These are phyloP conservation scores for Alternaria metachromatica DNA, from an alignment of 2,329 filamentous ascomycete genomes.

Conservation along the genomic window DNA sequence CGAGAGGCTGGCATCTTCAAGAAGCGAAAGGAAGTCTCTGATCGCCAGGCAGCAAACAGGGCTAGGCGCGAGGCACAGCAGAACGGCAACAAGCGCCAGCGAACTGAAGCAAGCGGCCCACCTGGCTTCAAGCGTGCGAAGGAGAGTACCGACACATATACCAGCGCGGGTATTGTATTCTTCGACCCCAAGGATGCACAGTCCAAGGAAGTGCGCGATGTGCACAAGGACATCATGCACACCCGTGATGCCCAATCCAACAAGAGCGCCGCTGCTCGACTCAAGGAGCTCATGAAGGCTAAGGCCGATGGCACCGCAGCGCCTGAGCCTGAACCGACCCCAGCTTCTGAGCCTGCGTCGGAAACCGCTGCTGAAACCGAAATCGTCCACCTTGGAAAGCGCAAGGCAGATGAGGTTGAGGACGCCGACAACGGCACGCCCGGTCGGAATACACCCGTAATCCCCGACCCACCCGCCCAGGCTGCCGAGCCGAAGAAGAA, in stretches of 20 bases:
- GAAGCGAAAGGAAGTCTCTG: slow-evolving; percentile 83
- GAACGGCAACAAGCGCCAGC: slow-evolving; percentile 34
- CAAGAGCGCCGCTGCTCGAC: slow-evolving; percentile 88
- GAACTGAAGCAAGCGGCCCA: slow-evolving; percentile 40
- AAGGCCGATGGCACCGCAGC: slow-evolving; percentile 40
- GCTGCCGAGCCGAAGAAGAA: slow-evolving; percentile 46
- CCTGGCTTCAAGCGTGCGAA: slow-evolving; percentile 44
- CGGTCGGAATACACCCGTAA: slow-evolving; percentile 63
- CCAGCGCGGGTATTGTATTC: slow-evolving; percentile 43
- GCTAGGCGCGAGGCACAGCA: slow-evolving; percentile 58
- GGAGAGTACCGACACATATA: slow-evolving; percentile 45
- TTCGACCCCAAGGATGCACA: slow-evolving; percentile 48
- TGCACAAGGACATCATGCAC: slow-evolving; percentile 89
- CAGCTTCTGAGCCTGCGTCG: slow-evolving; percentile 9
- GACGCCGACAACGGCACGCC: slow-evolving; percentile 66
- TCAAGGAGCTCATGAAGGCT: slow-evolving; percentile 74
- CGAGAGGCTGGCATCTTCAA: slow-evolving; percentile 95
- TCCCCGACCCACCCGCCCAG: slow-evolving; percentile 54
- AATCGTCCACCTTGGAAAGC: slow-evolving; percentile 68
- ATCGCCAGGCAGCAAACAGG: slow-evolving; percentile 78
- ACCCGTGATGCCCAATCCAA: slow-evolving; percentile 79
- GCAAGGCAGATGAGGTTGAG: slow-evolving; percentile 76
- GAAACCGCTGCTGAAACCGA: slow-evolving; percentile 44
- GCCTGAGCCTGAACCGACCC: slow-evolving; percentile 31
- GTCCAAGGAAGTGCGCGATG: slow-evolving; percentile 51